These are phyloP conservation scores for Leishmania arabica DNA, from an alignment of 208 protist genomes.

Conservation along the genomic window DNA sequence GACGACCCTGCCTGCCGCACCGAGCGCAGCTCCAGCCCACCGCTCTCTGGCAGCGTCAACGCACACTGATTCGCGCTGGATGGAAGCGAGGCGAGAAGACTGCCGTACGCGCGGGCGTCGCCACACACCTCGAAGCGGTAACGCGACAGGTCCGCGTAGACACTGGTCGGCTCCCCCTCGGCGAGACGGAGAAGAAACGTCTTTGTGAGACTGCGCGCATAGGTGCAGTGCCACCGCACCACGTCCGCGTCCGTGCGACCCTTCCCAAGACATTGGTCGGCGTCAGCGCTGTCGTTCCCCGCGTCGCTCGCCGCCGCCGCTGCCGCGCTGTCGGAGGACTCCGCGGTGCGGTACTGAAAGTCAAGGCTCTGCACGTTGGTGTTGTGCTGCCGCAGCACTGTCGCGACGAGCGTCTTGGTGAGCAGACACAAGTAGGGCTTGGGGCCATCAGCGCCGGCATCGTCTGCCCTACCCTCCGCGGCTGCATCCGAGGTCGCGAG, in stretches of 20 bases:
- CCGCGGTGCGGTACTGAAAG: conserved; percentile 4
- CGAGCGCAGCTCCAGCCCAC: conserved; percentile 47
- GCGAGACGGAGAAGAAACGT: conserved; percentile 45
- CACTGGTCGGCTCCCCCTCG: conserved; percentile 36
- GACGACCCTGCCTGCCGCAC: conserved; percentile 11
- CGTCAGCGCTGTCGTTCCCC: background rate
- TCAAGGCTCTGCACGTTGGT: conserved; percentile 28
- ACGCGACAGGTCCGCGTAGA: conserved; percentile 10
- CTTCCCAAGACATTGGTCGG: background rate
- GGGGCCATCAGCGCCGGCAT: background rate
- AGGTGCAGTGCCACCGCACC: conserved; percentile 43
- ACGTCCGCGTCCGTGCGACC: conserved; percentile 27
- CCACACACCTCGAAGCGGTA: conserved; percentile 59
- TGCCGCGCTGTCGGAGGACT: background rate
- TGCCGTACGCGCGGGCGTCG: conserved; percentile 34
- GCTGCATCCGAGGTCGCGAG: conserved; percentile 3
- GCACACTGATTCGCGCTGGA: conserved; percentile 30
- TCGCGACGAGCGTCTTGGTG: conserved; percentile 45
- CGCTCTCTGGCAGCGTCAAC: conserved; percentile 33
- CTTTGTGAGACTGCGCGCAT: conserved; percentile 38
- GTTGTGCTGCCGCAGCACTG: conserved; percentile 48
- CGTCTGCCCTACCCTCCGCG: background rate
- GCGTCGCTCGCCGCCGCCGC: background rate
- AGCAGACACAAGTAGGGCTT: conserved; percentile 26
- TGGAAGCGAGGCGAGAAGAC: conserved; percentile 49